A percentile compares a stretch with the other conserved stretches of the same genome.
These are phyloP conservation scores for Amphibolis antarctica DNA, from an alignment of 106 monocot species.

Conservation along the genomic window DNA sequence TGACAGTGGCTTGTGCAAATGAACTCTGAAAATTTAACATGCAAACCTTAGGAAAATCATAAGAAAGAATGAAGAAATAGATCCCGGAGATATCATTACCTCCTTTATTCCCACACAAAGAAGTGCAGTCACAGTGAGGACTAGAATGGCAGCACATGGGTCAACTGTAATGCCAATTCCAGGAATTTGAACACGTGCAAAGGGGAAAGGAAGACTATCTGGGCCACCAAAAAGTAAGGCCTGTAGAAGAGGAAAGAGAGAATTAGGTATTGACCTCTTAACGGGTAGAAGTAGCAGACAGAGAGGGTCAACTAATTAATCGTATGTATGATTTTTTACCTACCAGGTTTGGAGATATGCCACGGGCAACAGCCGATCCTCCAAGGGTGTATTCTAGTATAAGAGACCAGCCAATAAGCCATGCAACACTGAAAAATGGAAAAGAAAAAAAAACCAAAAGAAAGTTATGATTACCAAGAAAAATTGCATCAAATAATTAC, in stretches of 20 bases:
- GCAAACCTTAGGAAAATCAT: slow-evolving; percentile 1
- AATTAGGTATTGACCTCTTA: not conserved
- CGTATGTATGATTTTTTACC: not conserved
- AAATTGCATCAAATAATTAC: not conserved
- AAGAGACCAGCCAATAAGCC: slow-evolving; percentile 98
- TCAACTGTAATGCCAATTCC: slow-evolving; percentile 68
- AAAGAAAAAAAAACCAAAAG: not conserved
- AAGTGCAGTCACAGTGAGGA: slow-evolving; percentile 54
- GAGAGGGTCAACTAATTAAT: too few species aligned
- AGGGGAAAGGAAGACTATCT: slow-evolving; percentile 59
- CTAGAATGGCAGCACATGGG: slow-evolving; percentile 84
- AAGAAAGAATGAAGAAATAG: not conserved
- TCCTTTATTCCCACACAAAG: slow-evolving; percentile 93
- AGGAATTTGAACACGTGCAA: slow-evolving; percentile 60
- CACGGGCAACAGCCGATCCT: slow-evolving; percentile 86
- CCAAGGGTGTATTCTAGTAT: slow-evolving; percentile 96
- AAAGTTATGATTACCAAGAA: not conserved
- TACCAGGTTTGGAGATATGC: slow-evolving; percentile 95
- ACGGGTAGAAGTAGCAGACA: not conserved
- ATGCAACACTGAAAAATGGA: slow-evolving; percentile 55
- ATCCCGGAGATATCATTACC: slow-evolving; percentile 27
- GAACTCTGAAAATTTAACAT: slow-evolving; percentile 49
- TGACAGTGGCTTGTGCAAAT: slow-evolving; percentile 58
- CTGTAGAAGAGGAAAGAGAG: slow-evolving; percentile 20
- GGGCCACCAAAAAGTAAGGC: slow-evolving; percentile 91